phyloP scores from a whole-genome alignment of 2,329 filamentous ascomycete species.

The Alternaria brassicae region DNA sequence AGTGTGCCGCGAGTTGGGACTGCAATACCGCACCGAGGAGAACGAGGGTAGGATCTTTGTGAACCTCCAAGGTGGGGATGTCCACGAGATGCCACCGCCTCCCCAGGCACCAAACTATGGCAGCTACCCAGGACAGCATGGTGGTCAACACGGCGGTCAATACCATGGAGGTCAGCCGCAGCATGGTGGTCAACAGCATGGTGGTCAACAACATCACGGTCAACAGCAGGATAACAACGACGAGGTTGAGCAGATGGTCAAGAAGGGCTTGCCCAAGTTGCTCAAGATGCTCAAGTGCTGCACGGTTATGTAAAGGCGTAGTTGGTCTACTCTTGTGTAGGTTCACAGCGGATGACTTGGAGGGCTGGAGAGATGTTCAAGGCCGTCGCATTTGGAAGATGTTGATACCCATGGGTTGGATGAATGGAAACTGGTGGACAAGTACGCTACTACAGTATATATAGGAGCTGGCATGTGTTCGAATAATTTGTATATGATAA shows the following conservation, averaged over 20 bases:
- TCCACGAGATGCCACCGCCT: slow-evolving; percentile 51
- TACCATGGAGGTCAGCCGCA: slow-evolving; percentile 28
- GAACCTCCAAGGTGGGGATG: slow-evolving; percentile 75
- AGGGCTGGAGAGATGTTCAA: background rate
- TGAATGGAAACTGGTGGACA: background rate
- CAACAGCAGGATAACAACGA: slow-evolving; percentile 55
- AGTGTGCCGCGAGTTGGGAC: slow-evolving; percentile 80
- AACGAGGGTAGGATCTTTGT: slow-evolving; percentile 91
- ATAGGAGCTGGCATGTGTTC: background rate
- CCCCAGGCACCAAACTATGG: slow-evolving; percentile 49
- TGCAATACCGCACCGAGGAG: slow-evolving; percentile 84
- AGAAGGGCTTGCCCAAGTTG: slow-evolving; percentile 66
- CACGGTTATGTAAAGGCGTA: slow-evolving; percentile 68
- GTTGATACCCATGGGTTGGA: background rate
- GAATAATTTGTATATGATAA: background rate
- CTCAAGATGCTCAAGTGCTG: slow-evolving; percentile 73
- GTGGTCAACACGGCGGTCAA: slow-evolving; percentile 34
- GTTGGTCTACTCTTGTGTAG: background rate
- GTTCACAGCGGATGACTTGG: background rate
- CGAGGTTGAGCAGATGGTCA: slow-evolving; percentile 66
- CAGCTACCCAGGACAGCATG: slow-evolving; percentile 51
- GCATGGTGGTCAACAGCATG: background rate
- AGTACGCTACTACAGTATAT: background rate
- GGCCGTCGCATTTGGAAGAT: background rate
- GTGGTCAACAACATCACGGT: slow-evolving; percentile 45